Evolutionary conservation across 768 basidiomycete species (phyloP), one percentile per base, ranked within the genome.

Genomic region (Xerocomus potaroensis): DNA sequence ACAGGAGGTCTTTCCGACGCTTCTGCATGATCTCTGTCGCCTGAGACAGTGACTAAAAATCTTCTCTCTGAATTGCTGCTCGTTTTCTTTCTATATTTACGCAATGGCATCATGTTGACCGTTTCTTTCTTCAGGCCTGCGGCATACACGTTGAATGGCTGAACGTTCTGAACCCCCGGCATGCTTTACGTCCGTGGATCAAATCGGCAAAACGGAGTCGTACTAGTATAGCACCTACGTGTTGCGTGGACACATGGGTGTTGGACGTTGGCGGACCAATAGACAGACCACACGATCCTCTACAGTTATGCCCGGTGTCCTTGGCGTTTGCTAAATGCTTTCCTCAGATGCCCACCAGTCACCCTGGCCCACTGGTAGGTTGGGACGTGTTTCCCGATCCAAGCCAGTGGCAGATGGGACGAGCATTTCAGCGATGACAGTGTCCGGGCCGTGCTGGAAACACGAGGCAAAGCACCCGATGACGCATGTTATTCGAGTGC

Each of bases 1-100:
- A 66, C 53, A 35, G 58, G 45, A 54, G 65, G 65, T 60, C 62
- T 19, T 35, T 11, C 4, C 32, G 62, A 51, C 56, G 66, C 62
- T 64, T 33, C 58, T 54, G 51, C 33, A 51, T 62, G 65, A 66
- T 55, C 45, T 52, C 55, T 18, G 56, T 54, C 45, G 2, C 14
- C 8, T 6, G 11, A n/a, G 47, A 43, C 52, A 24, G 56, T 57
- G 55, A 53, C 11, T n/a, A n/a, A 5, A 6, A 45, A 66, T 66
- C 65, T 66, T 66, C 65, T 66, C 66, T 68, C 66, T 68, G 65
- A 66, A 27, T 44, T 26, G 10, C 47, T 18, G 19, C 33, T n/a
- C n/a, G n/a, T 43, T 4, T 36, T 32, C n/a, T 15, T 30, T 29
- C 2, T 24, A 24, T 36, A 1, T 38, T 29, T 41, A 16, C n/a